Evolutionary conservation across 306 rosid genomes (phyloP).

Genomic region (Quercus rubra): DNA sequence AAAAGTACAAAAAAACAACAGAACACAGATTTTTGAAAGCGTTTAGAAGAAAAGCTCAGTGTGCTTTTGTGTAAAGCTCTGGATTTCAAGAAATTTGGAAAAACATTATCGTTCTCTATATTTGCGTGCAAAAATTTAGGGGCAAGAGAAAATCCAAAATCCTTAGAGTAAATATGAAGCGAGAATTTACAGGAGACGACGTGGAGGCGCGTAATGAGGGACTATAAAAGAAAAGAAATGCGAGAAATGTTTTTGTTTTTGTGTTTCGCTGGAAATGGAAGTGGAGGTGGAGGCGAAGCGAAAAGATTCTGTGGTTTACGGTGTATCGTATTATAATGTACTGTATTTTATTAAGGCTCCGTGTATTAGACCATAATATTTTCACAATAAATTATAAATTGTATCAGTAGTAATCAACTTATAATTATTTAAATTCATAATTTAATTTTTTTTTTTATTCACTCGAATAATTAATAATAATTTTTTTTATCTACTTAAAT

Average conservation of each 20-base stretch:
- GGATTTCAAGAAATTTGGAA: not conserved
- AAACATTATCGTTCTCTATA: not conserved
- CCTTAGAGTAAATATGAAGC: not conserved
- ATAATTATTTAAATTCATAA: too few relatives aligned
- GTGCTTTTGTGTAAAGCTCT: not conserved
- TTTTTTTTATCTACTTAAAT: fast-evolving
- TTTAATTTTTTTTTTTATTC: fast-evolving
- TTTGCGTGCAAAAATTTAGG: not conserved
- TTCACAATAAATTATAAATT: fast-evolving
- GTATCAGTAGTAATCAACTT: fast-evolving
- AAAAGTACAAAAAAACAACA: not conserved
- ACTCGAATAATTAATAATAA: fast-evolving
- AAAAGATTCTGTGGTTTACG: conserved; percentile 4
- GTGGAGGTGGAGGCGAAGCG: not conserved
- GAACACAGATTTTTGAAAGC: not conserved
- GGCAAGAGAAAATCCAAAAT: not conserved
- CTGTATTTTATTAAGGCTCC: not conserved
- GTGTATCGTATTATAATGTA: not conserved
- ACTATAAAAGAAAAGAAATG: not conserved
- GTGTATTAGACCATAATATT: fast-evolving
- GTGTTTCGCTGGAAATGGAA: too few relatives aligned
- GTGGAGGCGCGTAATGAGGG: not conserved
- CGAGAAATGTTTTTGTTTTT: too few relatives aligned
- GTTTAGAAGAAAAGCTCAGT: not conserved
- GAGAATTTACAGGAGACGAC: not conserved